phyloP scores from a whole-genome alignment of 2,329 filamentous ascomycete species.

The Apiospora arundinis region DNA sequence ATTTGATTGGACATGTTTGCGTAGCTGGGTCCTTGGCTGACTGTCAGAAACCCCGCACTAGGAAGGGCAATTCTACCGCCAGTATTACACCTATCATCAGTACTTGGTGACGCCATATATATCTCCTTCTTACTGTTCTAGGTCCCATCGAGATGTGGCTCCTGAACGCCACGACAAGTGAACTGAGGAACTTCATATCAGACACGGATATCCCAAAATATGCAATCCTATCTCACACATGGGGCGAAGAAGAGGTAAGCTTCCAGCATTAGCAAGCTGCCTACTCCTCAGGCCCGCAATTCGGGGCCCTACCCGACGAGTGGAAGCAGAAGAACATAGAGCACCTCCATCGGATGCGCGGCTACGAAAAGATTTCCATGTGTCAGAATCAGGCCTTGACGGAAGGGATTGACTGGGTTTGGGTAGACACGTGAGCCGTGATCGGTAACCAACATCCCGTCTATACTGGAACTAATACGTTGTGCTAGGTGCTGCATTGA shows the following conservation, averaged over 20 bases:
- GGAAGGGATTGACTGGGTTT: background rate
- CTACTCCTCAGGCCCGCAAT: background rate
- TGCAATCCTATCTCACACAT: constrained; percentile 34
- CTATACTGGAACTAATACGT: background rate
- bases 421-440: constrained; percentile 1
- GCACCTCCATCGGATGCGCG: background rate
- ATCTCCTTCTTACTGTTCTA: too few relatives aligned
- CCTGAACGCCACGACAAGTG: background rate
- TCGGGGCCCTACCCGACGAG: background rate
- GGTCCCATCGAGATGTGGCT: background rate
- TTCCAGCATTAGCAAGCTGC: constrained; percentile 13
- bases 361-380: background rate
- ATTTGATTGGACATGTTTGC: too few relatives aligned
- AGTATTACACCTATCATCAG: too few relatives aligned
- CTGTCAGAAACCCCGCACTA: too few relatives aligned
- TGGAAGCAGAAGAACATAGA: background rate
- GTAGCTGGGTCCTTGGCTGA: too few relatives aligned
- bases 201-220: constrained; percentile 26
- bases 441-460: too few relatives aligned
- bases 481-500: background rate
- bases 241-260: constrained; percentile 29
- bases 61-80: too few relatives aligned
- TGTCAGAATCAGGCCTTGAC: background rate
- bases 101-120: too few relatives aligned
- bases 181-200: background rate